phyloP scores from a whole-genome alignment of 164 flowering plant genomes.

The Chloranthus sessilifolius region DNA sequence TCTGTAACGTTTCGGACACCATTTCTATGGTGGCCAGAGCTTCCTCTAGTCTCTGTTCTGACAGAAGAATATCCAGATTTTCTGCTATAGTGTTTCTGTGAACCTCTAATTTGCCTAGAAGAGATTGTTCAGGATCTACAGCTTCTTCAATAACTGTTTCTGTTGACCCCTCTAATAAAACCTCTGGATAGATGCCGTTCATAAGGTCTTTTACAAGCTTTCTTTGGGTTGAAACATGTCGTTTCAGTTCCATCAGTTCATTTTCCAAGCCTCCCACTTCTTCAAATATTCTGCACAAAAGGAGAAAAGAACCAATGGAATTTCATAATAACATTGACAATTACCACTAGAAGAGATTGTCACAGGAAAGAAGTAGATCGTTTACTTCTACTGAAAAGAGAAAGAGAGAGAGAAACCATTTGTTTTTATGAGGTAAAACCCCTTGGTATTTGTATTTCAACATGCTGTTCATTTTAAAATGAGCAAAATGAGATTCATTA shows the following conservation, averaged over 20 bases:
- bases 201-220: conserved; percentile 33
- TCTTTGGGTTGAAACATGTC: conserved; percentile 35
- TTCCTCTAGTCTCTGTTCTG: conserved; percentile 52
- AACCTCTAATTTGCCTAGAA: conserved; percentile 27
- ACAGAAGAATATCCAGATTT: conserved; percentile 44
- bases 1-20: conserved; percentile 26
- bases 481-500: too few relatives aligned
- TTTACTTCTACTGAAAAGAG: not conserved
- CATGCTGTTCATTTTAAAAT: too few relatives aligned
- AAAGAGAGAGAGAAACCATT: not conserved
- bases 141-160: conserved; percentile 29
- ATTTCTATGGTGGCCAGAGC: conserved; percentile 40
- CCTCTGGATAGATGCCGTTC: conserved; percentile 24
- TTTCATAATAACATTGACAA: not conserved
- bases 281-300: conserved; percentile 40
- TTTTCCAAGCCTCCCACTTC: conserved; percentile 37
- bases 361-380: not conserved
- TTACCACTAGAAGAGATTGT: not conserved
- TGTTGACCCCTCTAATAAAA: conserved; percentile 27
- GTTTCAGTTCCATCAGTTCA: conserved; percentile 37
- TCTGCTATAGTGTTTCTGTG: conserved; percentile 32
- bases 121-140: conserved; percentile 14
- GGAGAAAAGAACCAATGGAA: conserved; percentile 5
- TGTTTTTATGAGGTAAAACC: not conserved
- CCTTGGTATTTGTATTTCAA: too few relatives aligned